Conservation (phyloP, 176 grass and related monocot genomes). For the Calamus simplicifolius region DNA sequence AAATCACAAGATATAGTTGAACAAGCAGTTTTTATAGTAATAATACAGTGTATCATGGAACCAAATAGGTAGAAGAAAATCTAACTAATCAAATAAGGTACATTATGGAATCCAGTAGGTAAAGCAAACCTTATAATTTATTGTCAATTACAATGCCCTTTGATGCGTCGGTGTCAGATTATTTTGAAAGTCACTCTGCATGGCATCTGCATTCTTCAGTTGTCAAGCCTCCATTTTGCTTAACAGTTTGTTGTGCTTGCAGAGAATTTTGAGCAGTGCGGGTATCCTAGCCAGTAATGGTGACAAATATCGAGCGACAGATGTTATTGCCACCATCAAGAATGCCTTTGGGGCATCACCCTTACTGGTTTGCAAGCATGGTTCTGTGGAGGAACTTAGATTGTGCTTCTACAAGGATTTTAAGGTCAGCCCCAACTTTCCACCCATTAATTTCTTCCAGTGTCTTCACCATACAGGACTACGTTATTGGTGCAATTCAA, state of each 20-base stretch:
- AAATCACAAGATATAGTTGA: no score
- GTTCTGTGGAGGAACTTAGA: constrained; percentile 72
- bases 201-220: no score
- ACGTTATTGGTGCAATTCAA: background rate
- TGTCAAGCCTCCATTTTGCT: no score
- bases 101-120: no score
- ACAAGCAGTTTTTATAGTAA: no score
- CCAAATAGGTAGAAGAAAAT: no score
- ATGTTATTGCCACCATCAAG: constrained; percentile 49
- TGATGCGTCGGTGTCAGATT: no score
- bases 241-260: constrained; percentile 6
- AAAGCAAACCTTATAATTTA: no score
- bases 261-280: constrained; percentile 59
- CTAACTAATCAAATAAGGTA: no score
- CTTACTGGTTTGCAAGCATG: constrained; percentile 58
- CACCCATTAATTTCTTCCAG: background rate
- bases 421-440: constrained; percentile 43
- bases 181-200: no score
- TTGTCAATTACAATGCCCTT: no score
- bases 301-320: constrained; percentile 40
- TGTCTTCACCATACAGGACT: background rate
- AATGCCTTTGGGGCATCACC: constrained; percentile 64
- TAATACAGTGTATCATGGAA: no score
- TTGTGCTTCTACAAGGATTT: constrained; percentile 93
- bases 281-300: constrained; percentile 42